Base-by-base conservation (phyloP, 352 stramenopile genomes). In the Phytophthora cactorum region DNA sequence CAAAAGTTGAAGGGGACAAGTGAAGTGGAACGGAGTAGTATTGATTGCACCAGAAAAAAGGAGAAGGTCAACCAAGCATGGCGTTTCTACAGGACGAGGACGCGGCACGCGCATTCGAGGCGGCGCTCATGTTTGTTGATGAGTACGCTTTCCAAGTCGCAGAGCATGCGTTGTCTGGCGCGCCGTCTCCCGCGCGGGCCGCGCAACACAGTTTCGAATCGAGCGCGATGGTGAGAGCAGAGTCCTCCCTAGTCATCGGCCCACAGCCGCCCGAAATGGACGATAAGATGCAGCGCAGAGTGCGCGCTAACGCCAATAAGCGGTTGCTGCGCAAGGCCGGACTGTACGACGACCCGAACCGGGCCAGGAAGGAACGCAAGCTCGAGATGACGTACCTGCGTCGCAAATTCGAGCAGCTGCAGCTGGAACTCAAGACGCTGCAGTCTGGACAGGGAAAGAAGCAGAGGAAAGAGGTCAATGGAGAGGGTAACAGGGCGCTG, bases 321-420 rank as follows among this genome's bases (percentile, higher is more conserved):
- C 45, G 66, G 31, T 36, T 73, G 32, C 53, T 73, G 41, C 66
- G 66, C 46, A 69, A 73, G 47, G 46, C 46, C 15, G 66, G 66
- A 44, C 59, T 73, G 39, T 73, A 73, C 29, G 59, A 73, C 53
- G 66, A 78, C 32, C 59, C 75, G 39, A 82, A 82, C 63, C 66
- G 77, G 38, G 75, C 72, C 36, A 45, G 75, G n/a, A 77, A 82
- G 58, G 72, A 78, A 47, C 69, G 75, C 27, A 76, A 71, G 39
- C 66, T 81, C 12, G 72, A 83, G 57, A 72, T 81, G 50, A 68
- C 73, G 38, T 83, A 69, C 47, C 49, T 83, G 17, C 65, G 59
- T 2, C 62, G 61, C 25, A 79, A 77, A 25, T 66, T 83, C 14
- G 51, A 66, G 39, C 72, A 81, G 43, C 51, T 83, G 29, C 62